phyloP scores from a whole-genome alignment of 148 eudicot species.

The Selenicereus undatus region DNA sequence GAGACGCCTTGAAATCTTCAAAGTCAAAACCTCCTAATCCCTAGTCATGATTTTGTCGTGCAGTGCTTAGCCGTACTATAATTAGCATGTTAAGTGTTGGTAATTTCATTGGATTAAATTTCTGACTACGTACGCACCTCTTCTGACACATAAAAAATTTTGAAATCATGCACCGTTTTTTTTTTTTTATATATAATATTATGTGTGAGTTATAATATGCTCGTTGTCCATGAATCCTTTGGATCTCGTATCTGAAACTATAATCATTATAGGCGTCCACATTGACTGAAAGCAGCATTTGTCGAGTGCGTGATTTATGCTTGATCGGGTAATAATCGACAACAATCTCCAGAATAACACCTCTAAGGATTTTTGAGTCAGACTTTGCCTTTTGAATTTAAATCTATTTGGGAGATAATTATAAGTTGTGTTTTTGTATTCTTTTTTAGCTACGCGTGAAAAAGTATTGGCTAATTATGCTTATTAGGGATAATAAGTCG shows the following conservation, averaged over 20 bases:
- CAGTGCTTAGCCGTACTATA: conserved; percentile 18
- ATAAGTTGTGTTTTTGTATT: too few relatives aligned
- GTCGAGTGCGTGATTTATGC: background rate
- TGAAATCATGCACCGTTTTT: too few relatives aligned
- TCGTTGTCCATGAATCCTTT: conserved; percentile 21
- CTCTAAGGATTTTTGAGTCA: too few relatives aligned
- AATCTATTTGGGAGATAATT: too few relatives aligned
- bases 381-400: too few relatives aligned
- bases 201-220: conserved; percentile 9
- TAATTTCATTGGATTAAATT: conserved; percentile 28
- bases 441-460: too few relatives aligned
- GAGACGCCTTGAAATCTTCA: conserved; percentile 22
- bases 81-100: conserved; percentile 1
- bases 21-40: conserved; percentile 21
- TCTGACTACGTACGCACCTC: conserved; percentile 22
- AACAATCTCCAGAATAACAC: conserved; percentile 2
- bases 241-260: conserved; percentile 28
- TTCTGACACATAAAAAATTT: too few relatives aligned
- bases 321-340: background rate
- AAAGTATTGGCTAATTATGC: too few relatives aligned
- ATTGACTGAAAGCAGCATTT: background rate
- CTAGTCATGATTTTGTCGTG: conserved; percentile 13
- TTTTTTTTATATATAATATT: background rate
- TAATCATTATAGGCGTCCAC: background rate
- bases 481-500: too few relatives aligned